These are phyloP conservation scores for Detonula confervacea DNA, from an alignment of 352 stramenopile genomes.

Conservation along the genomic window DNA sequence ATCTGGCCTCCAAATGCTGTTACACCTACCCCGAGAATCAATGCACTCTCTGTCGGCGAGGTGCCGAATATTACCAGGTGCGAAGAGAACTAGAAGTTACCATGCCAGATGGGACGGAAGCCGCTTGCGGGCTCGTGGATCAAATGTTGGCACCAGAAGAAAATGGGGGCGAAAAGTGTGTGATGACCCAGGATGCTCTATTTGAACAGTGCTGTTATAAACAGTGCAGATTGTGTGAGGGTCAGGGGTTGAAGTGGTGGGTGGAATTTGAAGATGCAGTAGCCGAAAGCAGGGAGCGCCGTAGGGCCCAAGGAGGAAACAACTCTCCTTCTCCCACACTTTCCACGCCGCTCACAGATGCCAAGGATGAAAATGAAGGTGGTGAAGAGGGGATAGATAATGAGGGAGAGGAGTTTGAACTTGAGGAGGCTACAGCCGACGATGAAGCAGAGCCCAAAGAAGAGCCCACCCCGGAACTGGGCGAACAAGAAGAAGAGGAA, in stretches of 20 bases:
- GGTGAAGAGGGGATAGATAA: neutral
- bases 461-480: no score
- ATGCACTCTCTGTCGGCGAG: constrained; percentile 56
- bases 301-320: constrained; percentile 18
- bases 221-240: constrained; percentile 59
- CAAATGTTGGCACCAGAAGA: constrained; percentile 64
- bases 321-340: no score
- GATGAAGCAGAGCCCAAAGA: no score
- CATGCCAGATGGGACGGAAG: constrained; percentile 40
- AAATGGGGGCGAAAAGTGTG: constrained; percentile 38
- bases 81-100: constrained; percentile 54
- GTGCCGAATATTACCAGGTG: constrained; percentile 45
- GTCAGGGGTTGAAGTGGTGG: constrained; percentile 63
- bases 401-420: neutral
- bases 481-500: constrained; percentile 14
- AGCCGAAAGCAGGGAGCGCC: neutral
- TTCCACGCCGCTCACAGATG: no score
- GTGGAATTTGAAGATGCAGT: constrained; percentile 55
- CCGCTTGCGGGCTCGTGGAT: constrained; percentile 45
- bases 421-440: no score
- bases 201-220: constrained; percentile 63
- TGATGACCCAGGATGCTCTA: constrained; percentile 48
- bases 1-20: constrained; percentile 46
- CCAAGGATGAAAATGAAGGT: neutral
- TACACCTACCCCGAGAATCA: constrained; percentile 55